A percentile compares a stretch with the other conserved stretches of the same genome.
These are phyloP conservation scores for Acanthamoeba lugdunensis DNA, from an alignment of 208 protist genomes.

Conservation along the genomic window DNA sequence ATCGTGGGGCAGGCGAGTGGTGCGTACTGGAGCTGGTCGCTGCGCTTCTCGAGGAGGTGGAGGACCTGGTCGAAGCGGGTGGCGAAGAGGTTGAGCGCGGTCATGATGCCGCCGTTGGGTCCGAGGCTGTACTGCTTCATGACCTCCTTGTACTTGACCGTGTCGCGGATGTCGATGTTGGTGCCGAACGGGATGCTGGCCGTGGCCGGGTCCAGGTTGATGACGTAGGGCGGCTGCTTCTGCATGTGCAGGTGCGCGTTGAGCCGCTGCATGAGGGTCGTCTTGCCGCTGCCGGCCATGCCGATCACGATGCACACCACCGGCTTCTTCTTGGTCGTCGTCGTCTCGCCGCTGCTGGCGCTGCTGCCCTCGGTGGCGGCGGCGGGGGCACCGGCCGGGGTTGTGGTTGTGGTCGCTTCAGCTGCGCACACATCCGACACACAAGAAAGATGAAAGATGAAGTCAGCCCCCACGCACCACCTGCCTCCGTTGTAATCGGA, in stretches of 20 bases:
- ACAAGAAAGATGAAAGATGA: no score
- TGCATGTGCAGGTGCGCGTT: conserved; percentile 91
- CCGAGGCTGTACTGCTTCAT: conserved; percentile 97
- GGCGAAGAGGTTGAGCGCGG: conserved; percentile 97
- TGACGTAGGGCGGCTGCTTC: conserved; percentile 92
- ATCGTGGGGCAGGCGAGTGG: neutral
- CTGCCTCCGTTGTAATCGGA: no score
- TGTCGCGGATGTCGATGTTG: conserved; percentile 99
- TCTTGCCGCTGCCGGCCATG: conserved; percentile 99
- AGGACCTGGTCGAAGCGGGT: conserved; percentile 98
- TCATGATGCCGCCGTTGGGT: conserved; percentile 98
- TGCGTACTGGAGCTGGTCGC: conserved; percentile 71
- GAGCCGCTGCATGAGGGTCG: conserved; percentile 96
- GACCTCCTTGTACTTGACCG: conserved; percentile 97
- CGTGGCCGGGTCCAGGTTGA: conserved; percentile 98
- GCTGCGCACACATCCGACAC: no score
- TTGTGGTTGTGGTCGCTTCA: no score
- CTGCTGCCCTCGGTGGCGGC: no score
- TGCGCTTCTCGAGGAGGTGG: conserved; percentile 84
- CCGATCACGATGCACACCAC: conserved; percentile 94
- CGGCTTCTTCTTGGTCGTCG: conserved; percentile 21
- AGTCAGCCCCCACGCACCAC: no score
- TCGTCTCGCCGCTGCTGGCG: no score
- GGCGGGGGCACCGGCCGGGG: no score
- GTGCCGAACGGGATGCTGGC: conserved; percentile 92